A percentile compares a stretch with the other conserved stretches of the same genome.
These are phyloP conservation scores for Trametes meyenii DNA, from an alignment of 768 basidiomycete genomes.

Conservation along the genomic window DNA sequence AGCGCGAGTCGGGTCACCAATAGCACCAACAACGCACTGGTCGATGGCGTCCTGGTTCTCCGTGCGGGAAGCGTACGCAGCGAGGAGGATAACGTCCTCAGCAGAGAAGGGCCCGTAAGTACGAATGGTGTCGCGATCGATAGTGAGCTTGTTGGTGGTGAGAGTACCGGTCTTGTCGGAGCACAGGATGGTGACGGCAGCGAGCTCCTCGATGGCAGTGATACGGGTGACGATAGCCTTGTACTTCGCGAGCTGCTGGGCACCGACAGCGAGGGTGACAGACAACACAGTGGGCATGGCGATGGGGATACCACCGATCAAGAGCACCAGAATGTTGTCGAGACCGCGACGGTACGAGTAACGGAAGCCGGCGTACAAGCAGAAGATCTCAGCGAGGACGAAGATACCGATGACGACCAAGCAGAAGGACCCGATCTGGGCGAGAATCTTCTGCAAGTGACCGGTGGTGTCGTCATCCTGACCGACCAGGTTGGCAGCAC, in stretches of 20 bases:
- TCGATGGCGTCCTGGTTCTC: slow-evolving; percentile 99
- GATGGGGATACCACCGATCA: slow-evolving; percentile 99
- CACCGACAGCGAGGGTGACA: slow-evolving; percentile 98
- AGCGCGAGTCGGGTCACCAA: slow-evolving; percentile 72
- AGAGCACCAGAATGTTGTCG: slow-evolving; percentile 95
- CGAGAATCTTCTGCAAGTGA: slow-evolving; percentile 98
- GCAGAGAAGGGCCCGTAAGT: slow-evolving; percentile 88
- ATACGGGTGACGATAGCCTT: slow-evolving; percentile 99
- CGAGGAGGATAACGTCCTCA: slow-evolving; percentile 90
- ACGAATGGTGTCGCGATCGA: slow-evolving; percentile 89
- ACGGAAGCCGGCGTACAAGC: slow-evolving; percentile 89
- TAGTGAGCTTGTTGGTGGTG: slow-evolving; percentile 99
- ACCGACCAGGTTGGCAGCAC: slow-evolving; percentile 95
- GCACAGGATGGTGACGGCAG: slow-evolving; percentile 97
- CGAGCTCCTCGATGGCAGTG: slow-evolving; percentile 97
- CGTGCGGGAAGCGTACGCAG: slow-evolving; percentile 95
- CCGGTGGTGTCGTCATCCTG: slow-evolving; percentile 97
- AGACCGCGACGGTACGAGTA: slow-evolving; percentile 93
- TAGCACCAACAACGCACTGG: slow-evolving; percentile 77
- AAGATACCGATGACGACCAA: slow-evolving; percentile 95
- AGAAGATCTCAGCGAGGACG: slow-evolving; percentile 91
- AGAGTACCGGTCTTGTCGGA: slow-evolving; percentile 99
- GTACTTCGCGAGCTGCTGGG: slow-evolving; percentile 98
- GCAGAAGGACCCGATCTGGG: slow-evolving; percentile 98
- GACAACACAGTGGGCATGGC: slow-evolving; percentile 99